Conservation (phyloP, 306 rosid species). For the Citrullus mucosospermus region DNA sequence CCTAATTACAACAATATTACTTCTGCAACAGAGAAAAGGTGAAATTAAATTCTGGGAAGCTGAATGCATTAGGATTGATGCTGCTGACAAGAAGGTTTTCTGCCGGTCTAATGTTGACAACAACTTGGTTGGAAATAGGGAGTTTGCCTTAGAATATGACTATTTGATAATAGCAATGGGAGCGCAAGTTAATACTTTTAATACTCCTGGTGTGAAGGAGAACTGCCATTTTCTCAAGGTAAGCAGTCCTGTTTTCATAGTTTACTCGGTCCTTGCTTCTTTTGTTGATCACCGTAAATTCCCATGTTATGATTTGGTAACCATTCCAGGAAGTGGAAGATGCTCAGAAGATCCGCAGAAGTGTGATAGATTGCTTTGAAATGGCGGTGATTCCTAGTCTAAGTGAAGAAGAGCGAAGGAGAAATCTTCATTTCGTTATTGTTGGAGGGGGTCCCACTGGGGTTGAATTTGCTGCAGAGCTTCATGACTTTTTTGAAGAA, state of each 20-base stretch:
- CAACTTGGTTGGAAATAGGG: constrained; percentile 44
- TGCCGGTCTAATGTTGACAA: constrained; percentile 42
- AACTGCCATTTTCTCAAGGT: constrained; percentile 91
- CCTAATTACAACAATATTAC: neutral
- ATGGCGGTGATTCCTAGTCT: constrained; percentile 68
- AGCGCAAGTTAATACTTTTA: constrained; percentile 85
- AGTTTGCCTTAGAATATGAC: constrained; percentile 74
- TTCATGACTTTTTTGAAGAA: constrained; percentile 71
- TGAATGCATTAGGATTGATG: constrained; percentile 79
- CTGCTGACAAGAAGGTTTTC: constrained; percentile 48
- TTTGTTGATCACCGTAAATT: neutral
- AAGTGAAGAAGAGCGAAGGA: constrained; percentile 56
- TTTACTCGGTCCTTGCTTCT: neutral
- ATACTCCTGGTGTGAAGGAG: constrained; percentile 86
- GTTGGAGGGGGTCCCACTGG: constrained; percentile 99
- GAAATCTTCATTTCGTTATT: constrained; percentile 85
- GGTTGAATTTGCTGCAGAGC: constrained; percentile 95
- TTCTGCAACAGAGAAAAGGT: constrained; percentile 51
- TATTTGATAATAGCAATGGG: constrained; percentile 72
- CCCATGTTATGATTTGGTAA: constrained; percentile 5
- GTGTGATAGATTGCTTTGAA: constrained; percentile 93
- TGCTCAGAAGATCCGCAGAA: constrained; percentile 68
- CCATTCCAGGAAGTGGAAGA: constrained; percentile 74
- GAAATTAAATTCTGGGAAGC: constrained; percentile 72
- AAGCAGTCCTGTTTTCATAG: constrained; percentile 7